A percentile compares a stretch with the other conserved stretches of the same genome.
Conservation (phyloP, 768 basidiomycete genomes). For the Psilocybe tampanensis region DNA sequence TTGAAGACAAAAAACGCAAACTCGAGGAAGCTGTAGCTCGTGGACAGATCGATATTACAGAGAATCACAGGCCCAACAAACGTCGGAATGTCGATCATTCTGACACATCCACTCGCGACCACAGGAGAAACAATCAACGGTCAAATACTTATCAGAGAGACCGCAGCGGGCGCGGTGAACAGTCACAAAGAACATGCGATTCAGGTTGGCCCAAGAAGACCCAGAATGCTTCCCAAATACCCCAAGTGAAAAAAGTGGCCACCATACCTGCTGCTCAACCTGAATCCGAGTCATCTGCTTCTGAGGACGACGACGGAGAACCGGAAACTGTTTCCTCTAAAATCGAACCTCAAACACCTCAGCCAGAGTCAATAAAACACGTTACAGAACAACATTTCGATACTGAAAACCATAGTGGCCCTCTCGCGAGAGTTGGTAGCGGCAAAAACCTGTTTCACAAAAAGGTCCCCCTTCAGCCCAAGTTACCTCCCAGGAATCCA, state of each 20-base stretch:
- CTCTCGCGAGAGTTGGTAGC: conserved; percentile 5
- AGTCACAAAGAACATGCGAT: conserved; percentile 5
- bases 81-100: conserved; percentile 18
- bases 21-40: conserved; percentile 77
- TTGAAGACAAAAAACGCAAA: conserved; percentile 83
- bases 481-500: conserved; percentile 56
- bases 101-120: not conserved
- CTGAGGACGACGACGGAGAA: conserved; percentile 37
- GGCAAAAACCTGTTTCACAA: conserved; percentile 25
- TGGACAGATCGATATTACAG: conserved; percentile 66
- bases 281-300: conserved; percentile 21
- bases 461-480: conserved; percentile 32
- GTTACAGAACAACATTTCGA: not conserved
- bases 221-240: not conserved
- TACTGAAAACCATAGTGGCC: not conserved
- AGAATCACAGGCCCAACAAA: conserved; percentile 46
- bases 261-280: not conserved
- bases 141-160: not conserved
- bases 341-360: conserved; percentile 2
- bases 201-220: conserved; percentile 9
- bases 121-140: not conserved
- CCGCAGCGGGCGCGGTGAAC: not conserved
- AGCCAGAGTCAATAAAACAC: not conserved
- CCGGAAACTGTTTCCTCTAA: conserved; percentile 69
- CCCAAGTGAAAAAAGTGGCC: not conserved